A percentile compares a stretch with the other conserved stretches of the same genome.
These are phyloP conservation scores for Fusarium sp. DNA, from an alignment of 2,329 filamentous ascomycete species.

Conservation along the genomic window DNA sequence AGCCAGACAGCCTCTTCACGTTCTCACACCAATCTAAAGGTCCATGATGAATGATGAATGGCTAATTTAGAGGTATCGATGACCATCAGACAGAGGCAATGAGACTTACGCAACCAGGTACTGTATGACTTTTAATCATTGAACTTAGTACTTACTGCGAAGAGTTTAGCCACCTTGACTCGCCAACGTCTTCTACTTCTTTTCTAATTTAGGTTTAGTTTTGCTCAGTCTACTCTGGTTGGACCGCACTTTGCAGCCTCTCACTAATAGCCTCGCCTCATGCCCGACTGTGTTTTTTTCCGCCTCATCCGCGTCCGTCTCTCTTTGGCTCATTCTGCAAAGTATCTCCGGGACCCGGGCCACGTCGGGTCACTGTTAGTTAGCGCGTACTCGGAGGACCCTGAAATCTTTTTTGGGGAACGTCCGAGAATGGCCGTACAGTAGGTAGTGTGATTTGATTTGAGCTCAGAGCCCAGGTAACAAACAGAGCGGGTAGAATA, in stretches of 20 bases:
- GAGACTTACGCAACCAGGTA: conserved; percentile 24
- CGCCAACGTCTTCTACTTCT: conserved; percentile 39
- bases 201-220: conserved; percentile 37
- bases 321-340: conserved; percentile 9
- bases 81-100: conserved; percentile 25
- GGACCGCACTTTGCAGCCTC: conserved; percentile 17
- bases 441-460: conserved; percentile 1
- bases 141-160: conserved; percentile 16
- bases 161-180: conserved; percentile 36
- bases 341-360: conserved; percentile 35
- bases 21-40: neutral
- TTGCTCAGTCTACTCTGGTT: neutral
- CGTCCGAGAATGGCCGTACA: conserved; percentile 22
- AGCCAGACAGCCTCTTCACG: conserved; percentile 2
- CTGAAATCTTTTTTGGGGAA: conserved; percentile 44
- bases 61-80: conserved; percentile 6
- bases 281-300: conserved; percentile 35
- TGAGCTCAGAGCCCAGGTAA: conserved; percentile 7
- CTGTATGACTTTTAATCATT: conserved; percentile 30
- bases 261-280: conserved; percentile 40
- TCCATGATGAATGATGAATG: neutral
- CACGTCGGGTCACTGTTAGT: conserved; percentile 40
- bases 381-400: conserved; percentile 41
- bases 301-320: conserved; percentile 43
- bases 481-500: no score